A percentile compares a stretch with the other conserved stretches of the same genome.
Evolutionary conservation across 805 yeast species (phyloP).

Genomic region (Citeromyces nyonsensis): DNA sequence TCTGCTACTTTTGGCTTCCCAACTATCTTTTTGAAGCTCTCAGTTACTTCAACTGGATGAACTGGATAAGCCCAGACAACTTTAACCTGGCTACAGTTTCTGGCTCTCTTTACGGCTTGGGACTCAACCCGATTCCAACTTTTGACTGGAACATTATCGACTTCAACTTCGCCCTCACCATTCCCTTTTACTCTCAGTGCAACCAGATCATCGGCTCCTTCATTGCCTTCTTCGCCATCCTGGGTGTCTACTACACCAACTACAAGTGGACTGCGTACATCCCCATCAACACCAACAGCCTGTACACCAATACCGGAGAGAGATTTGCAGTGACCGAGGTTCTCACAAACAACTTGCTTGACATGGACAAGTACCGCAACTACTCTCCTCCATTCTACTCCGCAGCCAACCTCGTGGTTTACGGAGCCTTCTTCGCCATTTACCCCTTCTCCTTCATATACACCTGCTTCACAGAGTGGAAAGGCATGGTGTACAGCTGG

Average conservation of each 20-base stretch:
- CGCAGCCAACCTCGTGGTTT: not conserved
- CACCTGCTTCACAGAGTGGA: not conserved
- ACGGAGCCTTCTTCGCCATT: conserved; percentile 1
- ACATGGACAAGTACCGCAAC: not conserved
- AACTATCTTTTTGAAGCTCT: conserved; percentile 42
- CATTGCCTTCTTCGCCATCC: conserved; percentile 41
- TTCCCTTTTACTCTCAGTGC: too few relatives aligned
- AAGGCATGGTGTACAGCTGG: not conserved
- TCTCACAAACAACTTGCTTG: not conserved
- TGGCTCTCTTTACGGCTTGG: conserved; percentile 47
- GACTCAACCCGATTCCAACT: conserved; percentile 47
- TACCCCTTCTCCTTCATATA: not conserved
- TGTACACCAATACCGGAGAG: conserved; percentile 32
- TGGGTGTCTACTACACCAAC: conserved; percentile 27
- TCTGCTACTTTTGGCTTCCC: conserved; percentile 45
- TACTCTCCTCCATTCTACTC: conserved; percentile 1
- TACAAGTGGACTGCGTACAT: conserved; percentile 34
- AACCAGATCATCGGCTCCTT: conserved; percentile 34
- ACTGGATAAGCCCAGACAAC: conserved; percentile 50
- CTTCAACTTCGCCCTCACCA: too few relatives aligned
- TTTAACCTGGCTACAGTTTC: conserved; percentile 46
- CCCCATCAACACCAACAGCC: conserved; percentile 36
- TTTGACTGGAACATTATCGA: conserved; percentile 74
- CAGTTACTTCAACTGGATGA: conserved; percentile 44
- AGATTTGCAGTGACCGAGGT: conserved; percentile 8